phyloP scores from a whole-genome alignment of 192 early-diverging fungal species.

The Chytriomyces sp. region DNA sequence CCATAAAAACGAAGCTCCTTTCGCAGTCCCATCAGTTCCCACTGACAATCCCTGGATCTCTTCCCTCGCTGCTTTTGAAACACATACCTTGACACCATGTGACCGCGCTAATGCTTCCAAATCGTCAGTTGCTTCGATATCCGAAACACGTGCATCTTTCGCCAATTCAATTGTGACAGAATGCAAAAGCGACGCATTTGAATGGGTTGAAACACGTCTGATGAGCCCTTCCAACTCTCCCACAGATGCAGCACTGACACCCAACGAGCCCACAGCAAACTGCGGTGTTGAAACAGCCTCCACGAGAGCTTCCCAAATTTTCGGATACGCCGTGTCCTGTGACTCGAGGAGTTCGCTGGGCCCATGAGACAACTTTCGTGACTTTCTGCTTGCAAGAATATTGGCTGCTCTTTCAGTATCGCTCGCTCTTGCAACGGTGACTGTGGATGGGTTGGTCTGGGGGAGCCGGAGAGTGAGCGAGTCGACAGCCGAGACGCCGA shows the following conservation, averaged over 20 bases:
- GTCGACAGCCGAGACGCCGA: not conserved
- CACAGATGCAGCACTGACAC: not conserved
- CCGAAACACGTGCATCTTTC: not conserved
- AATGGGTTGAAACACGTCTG: not conserved
- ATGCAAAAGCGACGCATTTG: not conserved
- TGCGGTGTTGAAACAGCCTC: not conserved
- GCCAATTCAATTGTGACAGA: not conserved
- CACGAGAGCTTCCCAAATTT: not conserved
- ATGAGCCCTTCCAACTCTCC: not conserved
- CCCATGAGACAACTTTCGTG: not conserved
- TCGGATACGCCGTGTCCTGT: too few relatives aligned
- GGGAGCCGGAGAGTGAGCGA: conserved; percentile 18
- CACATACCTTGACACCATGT: not conserved
- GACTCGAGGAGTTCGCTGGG: not conserved
- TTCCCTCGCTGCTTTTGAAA: conserved; percentile 13
- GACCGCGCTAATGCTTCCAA: not conserved
- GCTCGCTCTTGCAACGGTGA: not conserved
- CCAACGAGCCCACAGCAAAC: not conserved
- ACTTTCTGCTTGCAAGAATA: conserved; percentile 1
- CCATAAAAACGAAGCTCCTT: conserved; percentile 5
- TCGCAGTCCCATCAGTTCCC: not conserved
- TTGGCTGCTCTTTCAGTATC: not conserved
- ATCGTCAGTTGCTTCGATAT: not conserved
- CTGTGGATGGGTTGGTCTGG: not conserved
- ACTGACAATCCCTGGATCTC: not conserved